phyloP scores from a whole-genome alignment of 148 eudicot species.

The Camellia granthamiana region DNA sequence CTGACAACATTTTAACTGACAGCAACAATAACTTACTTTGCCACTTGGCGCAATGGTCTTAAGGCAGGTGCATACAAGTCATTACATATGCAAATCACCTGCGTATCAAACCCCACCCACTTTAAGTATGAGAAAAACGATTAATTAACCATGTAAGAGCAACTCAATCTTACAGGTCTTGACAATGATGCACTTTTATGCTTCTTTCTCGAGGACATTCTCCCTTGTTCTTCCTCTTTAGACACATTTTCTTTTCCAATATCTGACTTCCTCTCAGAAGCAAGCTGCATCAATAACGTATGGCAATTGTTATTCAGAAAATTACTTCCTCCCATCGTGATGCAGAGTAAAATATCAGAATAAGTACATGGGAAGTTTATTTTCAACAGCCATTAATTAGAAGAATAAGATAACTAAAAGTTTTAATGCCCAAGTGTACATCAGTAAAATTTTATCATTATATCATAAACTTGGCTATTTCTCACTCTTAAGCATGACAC shows the following conservation, averaged over 20 bases:
- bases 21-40: conserved; percentile 60
- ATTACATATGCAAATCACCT: conserved; percentile 99
- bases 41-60: conserved; percentile 90
- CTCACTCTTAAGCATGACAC: background rate
- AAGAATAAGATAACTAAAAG: background rate
- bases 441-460: background rate
- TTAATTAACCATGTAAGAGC: conserved; percentile 2
- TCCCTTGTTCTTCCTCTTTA: conserved; percentile 46
- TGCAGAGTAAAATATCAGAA: background rate
- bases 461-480: background rate
- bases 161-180: conserved; percentile 74
- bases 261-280: conserved; percentile 60
- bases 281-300: conserved; percentile 48
- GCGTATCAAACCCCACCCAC: conserved; percentile 24
- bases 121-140: conserved; percentile 7
- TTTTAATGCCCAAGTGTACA: background rate
- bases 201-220: conserved; percentile 51
- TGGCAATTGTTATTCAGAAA: background rate
- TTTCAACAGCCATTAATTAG: background rate
- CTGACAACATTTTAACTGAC: background rate
- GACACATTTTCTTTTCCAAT: conserved; percentile 50
- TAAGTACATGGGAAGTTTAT: background rate
- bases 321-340: conserved; percentile 1
- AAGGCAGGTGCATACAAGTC: conserved; percentile 93
- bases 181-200: conserved; percentile 54